These are phyloP conservation scores for Cucurbitaria berberidis DNA, from an alignment of 2,329 filamentous ascomycete species.

Conservation along the genomic window DNA sequence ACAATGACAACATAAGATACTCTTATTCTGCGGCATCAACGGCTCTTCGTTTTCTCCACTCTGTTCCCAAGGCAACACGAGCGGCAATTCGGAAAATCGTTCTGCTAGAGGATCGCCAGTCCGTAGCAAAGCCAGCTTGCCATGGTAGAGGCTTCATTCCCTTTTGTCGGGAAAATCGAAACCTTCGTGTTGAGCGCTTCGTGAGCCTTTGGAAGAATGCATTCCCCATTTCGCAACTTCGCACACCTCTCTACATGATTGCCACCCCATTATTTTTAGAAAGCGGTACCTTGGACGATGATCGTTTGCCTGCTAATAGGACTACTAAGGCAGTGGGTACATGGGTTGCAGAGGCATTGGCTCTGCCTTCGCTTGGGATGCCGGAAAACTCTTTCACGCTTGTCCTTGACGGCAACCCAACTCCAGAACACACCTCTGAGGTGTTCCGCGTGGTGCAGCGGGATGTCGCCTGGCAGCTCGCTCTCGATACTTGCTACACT, in stretches of 20 bases:
- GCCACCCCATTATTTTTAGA: neutral
- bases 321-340: neutral
- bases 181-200: constrained; percentile 1
- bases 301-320: neutral
- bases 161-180: constrained; percentile 8
- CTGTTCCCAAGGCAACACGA: neutral
- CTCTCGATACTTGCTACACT: neutral
- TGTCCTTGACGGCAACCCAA: constrained; percentile 10
- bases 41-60: constrained; percentile 2
- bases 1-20: neutral
- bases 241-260: neutral
- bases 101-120: neutral
- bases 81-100: neutral
- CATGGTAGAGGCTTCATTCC: constrained; percentile 13
- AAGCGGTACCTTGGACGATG: neutral
- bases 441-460: constrained; percentile 2
- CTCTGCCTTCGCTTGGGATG: constrained; percentile 11
- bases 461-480: neutral
- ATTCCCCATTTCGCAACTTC: neutral
- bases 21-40: constrained; percentile 2
- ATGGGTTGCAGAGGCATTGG: constrained; percentile 11
- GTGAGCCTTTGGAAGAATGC: constrained; percentile 3
- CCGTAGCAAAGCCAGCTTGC: neutral
- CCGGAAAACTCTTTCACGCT: constrained; percentile 8
- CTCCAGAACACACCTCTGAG: neutral